Conservation (phyloP, 192 early-diverging fungal genomes). For the Haplosporangium gracile region DNA sequence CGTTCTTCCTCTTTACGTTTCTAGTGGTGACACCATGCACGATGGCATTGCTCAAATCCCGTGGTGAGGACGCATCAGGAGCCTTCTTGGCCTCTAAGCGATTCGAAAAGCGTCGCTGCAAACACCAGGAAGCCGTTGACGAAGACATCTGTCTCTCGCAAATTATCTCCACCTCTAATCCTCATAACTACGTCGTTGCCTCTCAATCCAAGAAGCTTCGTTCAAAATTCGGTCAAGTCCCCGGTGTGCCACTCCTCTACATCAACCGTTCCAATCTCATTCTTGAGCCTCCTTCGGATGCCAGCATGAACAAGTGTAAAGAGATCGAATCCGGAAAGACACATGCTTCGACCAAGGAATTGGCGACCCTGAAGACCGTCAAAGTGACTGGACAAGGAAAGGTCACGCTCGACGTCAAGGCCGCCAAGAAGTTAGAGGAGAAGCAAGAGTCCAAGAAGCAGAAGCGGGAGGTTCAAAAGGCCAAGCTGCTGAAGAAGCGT, state of each 20-base stretch:
- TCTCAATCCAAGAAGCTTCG: conserved; percentile 82
- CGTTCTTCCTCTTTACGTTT: no score
- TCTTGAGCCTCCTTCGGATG: conserved; percentile 80
- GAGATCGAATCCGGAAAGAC: conserved; percentile 59
- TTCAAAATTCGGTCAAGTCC: conserved; percentile 70
- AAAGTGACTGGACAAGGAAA: conserved; percentile 60
- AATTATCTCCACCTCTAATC: conserved; percentile 81
- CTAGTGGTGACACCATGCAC: conserved; percentile 80
- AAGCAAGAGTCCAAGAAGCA: conserved; percentile 49
- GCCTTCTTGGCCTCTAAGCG: conserved; percentile 72
- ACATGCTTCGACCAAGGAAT: conserved; percentile 58
- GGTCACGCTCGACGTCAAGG: conserved; percentile 33
- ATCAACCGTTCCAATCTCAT: conserved; percentile 83
- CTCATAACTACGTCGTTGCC: conserved; percentile 89
- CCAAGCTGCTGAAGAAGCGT: conserved; percentile 63
- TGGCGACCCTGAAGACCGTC: conserved; percentile 62
- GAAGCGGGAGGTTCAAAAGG: conserved; percentile 45
- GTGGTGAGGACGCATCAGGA: conserved; percentile 70
- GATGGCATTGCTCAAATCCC: conserved; percentile 75
- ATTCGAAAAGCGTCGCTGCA: conserved; percentile 87
- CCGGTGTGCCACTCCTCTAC: conserved; percentile 91
- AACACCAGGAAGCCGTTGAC: conserved; percentile 74
- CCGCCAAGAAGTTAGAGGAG: conserved; percentile 61
- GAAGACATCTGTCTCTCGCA: conserved; percentile 79
- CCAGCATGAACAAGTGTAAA: conserved; percentile 60